phyloP scores from a whole-genome alignment of 164 flowering plant genomes.

The Stephania cephalantha region DNA sequence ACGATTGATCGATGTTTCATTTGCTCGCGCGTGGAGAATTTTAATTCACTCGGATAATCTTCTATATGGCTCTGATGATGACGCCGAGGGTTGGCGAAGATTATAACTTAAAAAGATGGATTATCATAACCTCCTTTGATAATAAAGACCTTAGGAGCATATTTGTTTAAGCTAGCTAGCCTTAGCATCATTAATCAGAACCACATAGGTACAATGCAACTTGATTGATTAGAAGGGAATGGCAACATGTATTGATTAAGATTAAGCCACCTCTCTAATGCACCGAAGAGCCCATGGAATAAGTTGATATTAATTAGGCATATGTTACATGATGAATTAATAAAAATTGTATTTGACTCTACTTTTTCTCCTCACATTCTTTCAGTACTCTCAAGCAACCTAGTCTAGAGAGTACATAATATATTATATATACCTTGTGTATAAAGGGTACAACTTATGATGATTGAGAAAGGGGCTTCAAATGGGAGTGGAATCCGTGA shows the following conservation, averaged over 20 bases:
- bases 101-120: not conserved
- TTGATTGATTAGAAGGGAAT: not conserved
- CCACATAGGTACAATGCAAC: not conserved
- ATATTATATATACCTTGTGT: not conserved
- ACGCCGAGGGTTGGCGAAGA: not conserved
- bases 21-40: too few species aligned
- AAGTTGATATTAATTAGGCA: not conserved
- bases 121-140: not conserved
- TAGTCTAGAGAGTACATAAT: not conserved
- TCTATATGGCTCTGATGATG: slow-evolving; percentile 1
- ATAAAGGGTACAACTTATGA: not conserved
- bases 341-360: too few species aligned
- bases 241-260: not conserved
- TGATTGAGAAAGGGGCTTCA: not conserved
- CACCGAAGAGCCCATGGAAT: not conserved
- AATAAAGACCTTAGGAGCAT: not conserved
- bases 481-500: slow-evolving; percentile 21
- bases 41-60: not conserved
- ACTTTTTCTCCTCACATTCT: too few species aligned
- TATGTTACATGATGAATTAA: not conserved
- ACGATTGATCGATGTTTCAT: too few species aligned
- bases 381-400: too few species aligned
- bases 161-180: not conserved
- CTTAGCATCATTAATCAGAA: not conserved
- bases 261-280: not conserved